These are phyloP conservation scores for Artemisia tridentata DNA, from an alignment of 129 eudicot species.

Conservation along the genomic window DNA sequence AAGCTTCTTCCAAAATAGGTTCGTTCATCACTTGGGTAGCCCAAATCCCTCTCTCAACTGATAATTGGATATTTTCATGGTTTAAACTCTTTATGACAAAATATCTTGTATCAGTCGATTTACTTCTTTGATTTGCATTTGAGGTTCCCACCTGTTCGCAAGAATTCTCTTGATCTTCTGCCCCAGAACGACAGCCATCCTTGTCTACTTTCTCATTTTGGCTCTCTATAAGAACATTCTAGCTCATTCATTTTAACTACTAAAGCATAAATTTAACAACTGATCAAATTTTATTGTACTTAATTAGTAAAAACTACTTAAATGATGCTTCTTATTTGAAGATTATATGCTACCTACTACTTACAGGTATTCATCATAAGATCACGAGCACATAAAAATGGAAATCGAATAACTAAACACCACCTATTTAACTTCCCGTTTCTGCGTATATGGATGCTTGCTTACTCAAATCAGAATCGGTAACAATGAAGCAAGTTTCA, in stretches of 20 bases:
- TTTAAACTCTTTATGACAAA: conserved; percentile 89
- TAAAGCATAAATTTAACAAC: conserved; percentile 19
- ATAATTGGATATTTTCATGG: conserved; percentile 74
- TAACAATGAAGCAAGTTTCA: too few relatives aligned
- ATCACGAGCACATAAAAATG: too few relatives aligned
- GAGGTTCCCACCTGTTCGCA: conserved; percentile 52
- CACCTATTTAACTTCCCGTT: too few relatives aligned
- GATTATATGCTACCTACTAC: too few relatives aligned
- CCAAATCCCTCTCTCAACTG: conserved; percentile 80
- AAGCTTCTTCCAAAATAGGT: conserved; percentile 95
- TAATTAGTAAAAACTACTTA: too few relatives aligned
- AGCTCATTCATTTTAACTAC: conserved; percentile 39
- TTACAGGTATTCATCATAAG: too few relatives aligned
- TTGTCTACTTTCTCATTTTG: conserved; percentile 50
- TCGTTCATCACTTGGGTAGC: conserved; percentile 97
- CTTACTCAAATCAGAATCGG: too few relatives aligned
- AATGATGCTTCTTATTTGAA: too few relatives aligned
- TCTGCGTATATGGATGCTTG: too few relatives aligned
- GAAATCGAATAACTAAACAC: too few relatives aligned
- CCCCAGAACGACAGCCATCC: conserved; percentile 44
- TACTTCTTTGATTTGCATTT: conserved; percentile 44
- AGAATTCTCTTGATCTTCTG: conserved; percentile 47
- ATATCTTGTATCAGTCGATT: conserved; percentile 54
- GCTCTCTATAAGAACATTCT: conserved; percentile 50
- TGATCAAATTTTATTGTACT: conserved; percentile 22